phyloP scores from a whole-genome alignment of 2,329 filamentous ascomycete species.

The Cladosporium cucumerinum region DNA sequence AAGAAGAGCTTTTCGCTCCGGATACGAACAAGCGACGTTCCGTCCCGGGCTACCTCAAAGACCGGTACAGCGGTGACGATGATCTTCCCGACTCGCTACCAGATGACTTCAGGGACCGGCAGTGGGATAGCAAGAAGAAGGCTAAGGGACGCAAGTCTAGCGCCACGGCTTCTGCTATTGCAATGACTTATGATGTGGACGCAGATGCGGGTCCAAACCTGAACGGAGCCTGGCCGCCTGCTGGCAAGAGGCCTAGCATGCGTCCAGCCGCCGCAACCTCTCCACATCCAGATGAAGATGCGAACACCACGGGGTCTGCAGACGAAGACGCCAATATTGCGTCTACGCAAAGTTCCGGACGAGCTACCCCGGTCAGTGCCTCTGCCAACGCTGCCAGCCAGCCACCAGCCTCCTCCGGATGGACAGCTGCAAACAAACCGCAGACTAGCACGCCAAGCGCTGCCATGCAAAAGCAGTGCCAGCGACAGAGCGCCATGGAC shows the following conservation, averaged over 20 bases:
- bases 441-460: constrained; percentile 8
- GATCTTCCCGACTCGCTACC: constrained; percentile 45
- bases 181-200: neutral
- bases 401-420: neutral
- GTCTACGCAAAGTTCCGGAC: constrained; percentile 7
- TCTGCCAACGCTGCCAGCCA: constrained; percentile 5
- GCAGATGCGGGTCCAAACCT: neutral
- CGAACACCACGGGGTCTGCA: constrained; percentile 19
- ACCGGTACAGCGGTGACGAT: constrained; percentile 38
- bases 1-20: constrained; percentile 23
- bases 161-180: neutral
- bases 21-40: constrained; percentile 20
- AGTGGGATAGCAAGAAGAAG: constrained; percentile 24
- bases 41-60: constrained; percentile 40
- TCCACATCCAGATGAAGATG: constrained; percentile 33
- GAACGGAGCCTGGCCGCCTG: constrained; percentile 20
- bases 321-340: constrained; percentile 8
- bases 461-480: neutral
- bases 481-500: constrained; percentile 15
- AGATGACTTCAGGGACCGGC: constrained; percentile 39
- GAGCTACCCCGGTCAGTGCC: neutral
- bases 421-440: neutral
- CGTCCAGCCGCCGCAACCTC: constrained; percentile 29
- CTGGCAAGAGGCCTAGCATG: constrained; percentile 32
- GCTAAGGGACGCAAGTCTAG: constrained; percentile 1